A percentile compares a stretch with the other conserved stretches of the same genome.
Conservation (phyloP, 1,284 basidiomycete species). For the Thelephora terrestris region DNA sequence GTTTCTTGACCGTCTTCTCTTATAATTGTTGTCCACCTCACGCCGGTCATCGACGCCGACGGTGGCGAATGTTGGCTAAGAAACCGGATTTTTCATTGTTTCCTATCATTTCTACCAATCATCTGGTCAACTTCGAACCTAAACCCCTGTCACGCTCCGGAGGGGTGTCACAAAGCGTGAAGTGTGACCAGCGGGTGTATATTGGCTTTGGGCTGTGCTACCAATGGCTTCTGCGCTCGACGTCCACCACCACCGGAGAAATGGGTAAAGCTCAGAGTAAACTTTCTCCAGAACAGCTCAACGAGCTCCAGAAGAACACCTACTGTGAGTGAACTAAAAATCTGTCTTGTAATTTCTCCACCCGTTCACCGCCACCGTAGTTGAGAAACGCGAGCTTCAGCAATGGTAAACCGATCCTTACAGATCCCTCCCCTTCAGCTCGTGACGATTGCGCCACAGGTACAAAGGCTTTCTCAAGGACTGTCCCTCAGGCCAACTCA, state of each 20-base stretch:
- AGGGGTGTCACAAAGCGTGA: too few relatives aligned
- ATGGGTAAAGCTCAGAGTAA: constrained; percentile 99
- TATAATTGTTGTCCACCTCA: too few relatives aligned
- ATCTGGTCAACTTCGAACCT: too few relatives aligned
- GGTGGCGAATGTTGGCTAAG: too few relatives aligned
- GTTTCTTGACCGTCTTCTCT: too few relatives aligned
- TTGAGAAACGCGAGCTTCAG: constrained; percentile 99
- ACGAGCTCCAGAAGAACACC: constrained; percentile 95
- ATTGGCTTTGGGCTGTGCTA: too few relatives aligned
- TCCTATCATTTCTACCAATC: too few relatives aligned
- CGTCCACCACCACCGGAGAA: constrained; percentile 4
- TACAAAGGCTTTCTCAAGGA: constrained; percentile 99
- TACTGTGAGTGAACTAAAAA: constrained; percentile 65
- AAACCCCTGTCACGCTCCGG: too few relatives aligned
- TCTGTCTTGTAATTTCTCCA: constrained; percentile 4
- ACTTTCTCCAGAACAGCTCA: constrained; percentile 89
- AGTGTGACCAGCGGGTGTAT: too few relatives aligned
- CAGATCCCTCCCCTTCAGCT: constrained; percentile 5
- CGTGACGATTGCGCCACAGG: constrained; percentile 35
- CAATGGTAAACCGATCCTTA: constrained; percentile 62
- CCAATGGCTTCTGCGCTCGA: too few relatives aligned
- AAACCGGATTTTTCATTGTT: too few relatives aligned
- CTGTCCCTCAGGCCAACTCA: constrained; percentile 93
- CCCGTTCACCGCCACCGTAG: constrained; percentile 34
- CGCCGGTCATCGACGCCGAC: too few relatives aligned